phyloP scores from a whole-genome alignment of 1,284 basidiomycete genomes.

The Ustilago esculenta region DNA sequence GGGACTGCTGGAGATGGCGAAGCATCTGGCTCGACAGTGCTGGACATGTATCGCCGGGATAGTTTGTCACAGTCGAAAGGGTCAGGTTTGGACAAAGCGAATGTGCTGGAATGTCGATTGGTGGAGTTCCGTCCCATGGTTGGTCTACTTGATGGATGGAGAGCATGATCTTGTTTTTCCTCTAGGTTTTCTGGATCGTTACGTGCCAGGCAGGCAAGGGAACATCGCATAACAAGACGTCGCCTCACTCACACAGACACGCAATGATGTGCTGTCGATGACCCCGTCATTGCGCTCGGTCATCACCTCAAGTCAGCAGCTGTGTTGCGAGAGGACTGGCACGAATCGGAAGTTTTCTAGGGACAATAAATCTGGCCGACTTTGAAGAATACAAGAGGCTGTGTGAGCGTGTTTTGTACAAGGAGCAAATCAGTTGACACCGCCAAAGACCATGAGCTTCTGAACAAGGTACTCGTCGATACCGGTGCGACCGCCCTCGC shows the following conservation, averaged over 20 bases:
- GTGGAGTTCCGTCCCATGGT: conserved; percentile 39
- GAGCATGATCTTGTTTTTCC: conserved; percentile 11
- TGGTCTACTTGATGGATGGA: conserved; percentile 34
- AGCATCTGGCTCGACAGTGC: conserved; percentile 31
- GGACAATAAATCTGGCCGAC: neutral
- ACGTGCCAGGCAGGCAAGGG: no score
- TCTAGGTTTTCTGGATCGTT: no score
- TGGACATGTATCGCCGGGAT: conserved; percentile 53
- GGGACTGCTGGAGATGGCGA: neutral
- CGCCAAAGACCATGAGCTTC: conserved; percentile 63
- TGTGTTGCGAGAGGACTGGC: no score
- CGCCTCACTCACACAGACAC: no score
- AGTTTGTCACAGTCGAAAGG: conserved; percentile 7
- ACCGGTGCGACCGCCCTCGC: conserved; percentile 75
- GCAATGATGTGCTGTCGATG: no score
- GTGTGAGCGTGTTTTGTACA: neutral
- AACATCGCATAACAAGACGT: no score
- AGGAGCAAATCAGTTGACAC: conserved; percentile 27
- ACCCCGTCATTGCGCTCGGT: no score
- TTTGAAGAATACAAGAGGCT: neutral
- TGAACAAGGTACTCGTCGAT: conserved; percentile 75
- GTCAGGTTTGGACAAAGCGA: neutral
- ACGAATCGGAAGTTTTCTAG: no score
- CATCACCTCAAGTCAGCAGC: no score
- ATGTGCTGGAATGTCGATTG: conserved; percentile 22